Percentiles rank a stretch among this genome's conserved stretches.
These are phyloP conservation scores for Trametes villosa DNA, from an alignment of 768 basidiomycete species.

Conservation along the genomic window DNA sequence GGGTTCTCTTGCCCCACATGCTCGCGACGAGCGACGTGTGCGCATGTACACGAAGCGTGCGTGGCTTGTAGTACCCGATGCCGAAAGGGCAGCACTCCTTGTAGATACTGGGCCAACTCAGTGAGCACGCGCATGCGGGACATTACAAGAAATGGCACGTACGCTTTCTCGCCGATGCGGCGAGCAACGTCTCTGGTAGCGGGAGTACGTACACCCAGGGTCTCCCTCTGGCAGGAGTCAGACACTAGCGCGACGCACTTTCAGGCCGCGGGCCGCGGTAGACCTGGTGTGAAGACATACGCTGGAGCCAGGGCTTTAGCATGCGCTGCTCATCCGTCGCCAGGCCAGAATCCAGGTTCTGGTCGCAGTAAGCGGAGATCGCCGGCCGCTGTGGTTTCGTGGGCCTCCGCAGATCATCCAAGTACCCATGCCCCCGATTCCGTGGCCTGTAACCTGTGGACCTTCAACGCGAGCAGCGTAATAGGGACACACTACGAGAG, in stretches of 20 bases:
- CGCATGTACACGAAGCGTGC: neutral
- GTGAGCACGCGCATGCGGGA: neutral
- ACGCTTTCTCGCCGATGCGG: neutral
- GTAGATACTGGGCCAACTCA: neutral
- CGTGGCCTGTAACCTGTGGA: no score
- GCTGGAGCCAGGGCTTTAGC: neutral
- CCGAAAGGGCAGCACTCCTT: neutral
- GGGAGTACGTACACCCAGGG: neutral
- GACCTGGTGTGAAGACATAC: neutral
- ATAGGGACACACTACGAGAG: no score
- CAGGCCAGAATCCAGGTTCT: neutral
- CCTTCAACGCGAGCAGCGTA: no score
- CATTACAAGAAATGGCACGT: neutral
- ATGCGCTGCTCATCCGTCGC: neutral
- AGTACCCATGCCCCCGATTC: neutral
- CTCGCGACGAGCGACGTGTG: neutral
- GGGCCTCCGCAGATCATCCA: neutral
- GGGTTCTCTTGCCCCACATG: neutral
- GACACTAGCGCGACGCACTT: neutral
- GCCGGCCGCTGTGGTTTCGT: no score
- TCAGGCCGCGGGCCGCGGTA: neutral
- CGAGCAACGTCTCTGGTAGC: neutral
- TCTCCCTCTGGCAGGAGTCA: no score
- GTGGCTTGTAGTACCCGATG: neutral
- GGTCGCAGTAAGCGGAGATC: neutral